phyloP scores from a whole-genome alignment of 2,329 filamentous ascomycete species.

The Epichloe gansuensis region DNA sequence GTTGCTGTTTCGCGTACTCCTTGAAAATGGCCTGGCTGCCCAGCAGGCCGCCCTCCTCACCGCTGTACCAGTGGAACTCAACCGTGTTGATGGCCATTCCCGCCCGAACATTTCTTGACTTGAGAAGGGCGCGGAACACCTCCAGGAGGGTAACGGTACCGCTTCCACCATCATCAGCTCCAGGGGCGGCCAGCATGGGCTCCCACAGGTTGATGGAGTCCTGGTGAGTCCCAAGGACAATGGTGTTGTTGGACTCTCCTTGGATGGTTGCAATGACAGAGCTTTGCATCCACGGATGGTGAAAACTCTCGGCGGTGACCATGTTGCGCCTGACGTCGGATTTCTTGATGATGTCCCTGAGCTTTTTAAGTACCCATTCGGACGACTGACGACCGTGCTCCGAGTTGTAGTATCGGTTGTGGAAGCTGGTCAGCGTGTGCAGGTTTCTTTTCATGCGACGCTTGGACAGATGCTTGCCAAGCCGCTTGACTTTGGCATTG shows the following conservation, averaged over 20 bases:
- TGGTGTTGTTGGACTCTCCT: slow-evolving; percentile 69
- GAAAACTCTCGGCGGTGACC: slow-evolving; percentile 65
- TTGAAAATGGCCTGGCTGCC: slow-evolving; percentile 85
- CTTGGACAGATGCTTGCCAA: slow-evolving; percentile 61
- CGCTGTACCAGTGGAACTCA: slow-evolving; percentile 95
- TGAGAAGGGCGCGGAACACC: slow-evolving; percentile 69
- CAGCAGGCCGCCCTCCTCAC: slow-evolving; percentile 77
- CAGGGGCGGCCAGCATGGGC: slow-evolving; percentile 73
- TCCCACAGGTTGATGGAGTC: slow-evolving; percentile 92
- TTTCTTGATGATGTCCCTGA: slow-evolving; percentile 57
- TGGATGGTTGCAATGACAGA: slow-evolving; percentile 88
- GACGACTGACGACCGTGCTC: slow-evolving; percentile 72
- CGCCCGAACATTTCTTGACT: slow-evolving; percentile 54
- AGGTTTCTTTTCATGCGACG: slow-evolving; percentile 66
- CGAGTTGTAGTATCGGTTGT: slow-evolving; percentile 74
- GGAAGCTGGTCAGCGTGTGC: slow-evolving; percentile 65
- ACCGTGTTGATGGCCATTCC: slow-evolving; percentile 74
- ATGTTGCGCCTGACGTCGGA: slow-evolving; percentile 53
- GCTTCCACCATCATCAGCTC: slow-evolving; percentile 90
- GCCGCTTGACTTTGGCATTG: slow-evolving; percentile 51
- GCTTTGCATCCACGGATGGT: slow-evolving; percentile 78
- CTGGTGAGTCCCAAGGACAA: slow-evolving; percentile 85
- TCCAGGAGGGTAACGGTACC: slow-evolving; percentile 93
- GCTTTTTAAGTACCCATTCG: slow-evolving; percentile 69
- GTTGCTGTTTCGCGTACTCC: slow-evolving; percentile 58